Percentiles rank a stretch among this genome's conserved stretches.
Conservation (phyloP, 768 basidiomycete genomes). For the Rhodotorula babjevae region DNA sequence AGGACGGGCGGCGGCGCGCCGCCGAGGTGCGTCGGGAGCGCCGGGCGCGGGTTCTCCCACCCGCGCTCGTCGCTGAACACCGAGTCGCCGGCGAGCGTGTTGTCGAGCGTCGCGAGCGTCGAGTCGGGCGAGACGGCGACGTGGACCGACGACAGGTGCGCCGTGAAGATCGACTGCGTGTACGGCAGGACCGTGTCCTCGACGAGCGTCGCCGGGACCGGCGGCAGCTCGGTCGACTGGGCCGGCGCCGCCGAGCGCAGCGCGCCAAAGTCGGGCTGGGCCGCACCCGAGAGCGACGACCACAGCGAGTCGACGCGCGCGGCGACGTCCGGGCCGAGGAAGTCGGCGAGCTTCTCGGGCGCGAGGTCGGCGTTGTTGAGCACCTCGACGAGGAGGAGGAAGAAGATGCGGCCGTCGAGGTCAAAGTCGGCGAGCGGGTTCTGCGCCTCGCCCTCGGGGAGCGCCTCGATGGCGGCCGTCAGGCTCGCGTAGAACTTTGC, state of each 20-base stretch:
- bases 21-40: conserved; percentile 56
- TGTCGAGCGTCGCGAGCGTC: conserved; percentile 31
- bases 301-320: conserved; percentile 33
- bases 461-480: conserved; percentile 48
- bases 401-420: conserved; percentile 57
- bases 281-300: conserved; percentile 36
- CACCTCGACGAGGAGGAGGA: conserved; percentile 49
- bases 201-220: background rate
- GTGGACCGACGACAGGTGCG: conserved; percentile 47
- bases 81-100: conserved; percentile 10
- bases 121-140: conserved; percentile 39
- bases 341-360: conserved; percentile 40
- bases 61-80: conserved; percentile 29
- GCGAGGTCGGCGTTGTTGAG: conserved; percentile 45
- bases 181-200: conserved; percentile 49
- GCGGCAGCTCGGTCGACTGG: conserved; percentile 23
- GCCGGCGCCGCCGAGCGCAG: conserved; percentile 43
- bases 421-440: conserved; percentile 48
- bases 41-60: conserved; percentile 32
- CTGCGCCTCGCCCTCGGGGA: conserved; percentile 44
- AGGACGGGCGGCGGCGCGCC: conserved; percentile 49
- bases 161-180: conserved; percentile 44
- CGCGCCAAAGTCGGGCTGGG: conserved; percentile 43
- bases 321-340: conserved; percentile 46
- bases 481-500: conserved; percentile 48